These are phyloP conservation scores for Agrocybe praecox DNA, from an alignment of 768 basidiomycete species.

Conservation along the genomic window DNA sequence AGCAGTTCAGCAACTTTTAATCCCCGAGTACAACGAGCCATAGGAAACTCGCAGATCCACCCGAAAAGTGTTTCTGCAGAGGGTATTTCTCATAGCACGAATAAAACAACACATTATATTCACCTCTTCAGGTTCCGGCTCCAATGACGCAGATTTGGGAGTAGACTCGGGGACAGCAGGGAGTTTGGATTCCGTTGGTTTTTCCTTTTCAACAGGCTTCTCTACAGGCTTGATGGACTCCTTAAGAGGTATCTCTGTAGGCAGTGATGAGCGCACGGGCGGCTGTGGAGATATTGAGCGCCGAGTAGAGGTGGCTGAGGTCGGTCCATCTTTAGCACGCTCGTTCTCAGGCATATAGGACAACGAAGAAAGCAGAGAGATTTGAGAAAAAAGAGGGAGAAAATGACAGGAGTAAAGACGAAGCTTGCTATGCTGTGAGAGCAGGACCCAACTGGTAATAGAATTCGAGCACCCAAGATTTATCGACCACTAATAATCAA, in stretches of 20 bases:
- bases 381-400: conserved; percentile 1
- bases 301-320: conserved; percentile 11
- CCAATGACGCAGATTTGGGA: conserved; percentile 2
- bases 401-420: not conserved
- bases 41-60: no score
- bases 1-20: not conserved
- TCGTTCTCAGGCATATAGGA: conserved; percentile 23
- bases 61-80: no score
- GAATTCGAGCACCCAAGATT: conserved; percentile 10
- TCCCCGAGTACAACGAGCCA: not conserved
- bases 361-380: conserved; percentile 2
- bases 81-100: not conserved
- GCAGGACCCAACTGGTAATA: conserved; percentile 7
- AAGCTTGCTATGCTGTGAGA: not conserved
- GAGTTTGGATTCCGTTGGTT: conserved; percentile 6
- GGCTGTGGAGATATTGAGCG: conserved; percentile 11
- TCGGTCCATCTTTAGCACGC: conserved; percentile 8
- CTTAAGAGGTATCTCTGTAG: conserved; percentile 7
- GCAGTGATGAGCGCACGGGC: conserved; percentile 10
- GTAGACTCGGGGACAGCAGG: not conserved
- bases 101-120: not conserved
- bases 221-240: conserved; percentile 8
- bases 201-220: conserved; percentile 6
- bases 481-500: conserved; percentile 21
- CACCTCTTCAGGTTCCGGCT: conserved; percentile 13